phyloP scores from a whole-genome alignment of 1,284 basidiomycete species.

The Gymnopus androsaceus region DNA sequence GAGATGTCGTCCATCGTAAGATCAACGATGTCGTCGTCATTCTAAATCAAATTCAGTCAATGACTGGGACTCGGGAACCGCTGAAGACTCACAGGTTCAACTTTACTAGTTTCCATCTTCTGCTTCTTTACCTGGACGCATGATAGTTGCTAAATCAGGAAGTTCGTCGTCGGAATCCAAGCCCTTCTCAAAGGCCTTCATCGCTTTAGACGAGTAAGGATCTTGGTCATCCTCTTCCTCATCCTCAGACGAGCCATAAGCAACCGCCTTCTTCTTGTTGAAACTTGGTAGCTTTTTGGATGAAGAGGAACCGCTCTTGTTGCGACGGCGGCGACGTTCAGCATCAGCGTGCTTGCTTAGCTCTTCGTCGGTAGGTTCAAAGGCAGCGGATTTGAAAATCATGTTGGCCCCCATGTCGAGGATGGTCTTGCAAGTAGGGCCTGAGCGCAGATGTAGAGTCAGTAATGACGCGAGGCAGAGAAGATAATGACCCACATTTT shows the following conservation, averaged over 20 bases:
- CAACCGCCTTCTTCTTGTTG: constrained; percentile 17
- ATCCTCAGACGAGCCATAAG: constrained; percentile 22
- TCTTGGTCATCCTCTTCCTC: constrained; percentile 18
- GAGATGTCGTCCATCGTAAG: constrained; percentile 30
- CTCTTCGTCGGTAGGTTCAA: constrained; percentile 38
- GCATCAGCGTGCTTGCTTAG: constrained; percentile 29
- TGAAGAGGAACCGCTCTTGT: constrained; percentile 19
- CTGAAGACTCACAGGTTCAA: constrained; percentile 15
- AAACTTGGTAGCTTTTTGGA: background rate
- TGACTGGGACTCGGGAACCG: background rate
- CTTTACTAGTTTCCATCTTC: constrained; percentile 20
- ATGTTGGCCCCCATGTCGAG: constrained; percentile 9
- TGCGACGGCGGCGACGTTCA: constrained; percentile 23
- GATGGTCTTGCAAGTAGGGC: constrained; percentile 14
- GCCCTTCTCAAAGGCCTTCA: constrained; percentile 29
- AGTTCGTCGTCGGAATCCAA: constrained; percentile 50
- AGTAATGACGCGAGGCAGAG: too few relatives aligned
- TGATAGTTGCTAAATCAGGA: constrained; percentile 42
- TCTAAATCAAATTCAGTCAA: background rate
- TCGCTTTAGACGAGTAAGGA: background rate
- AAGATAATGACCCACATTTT: constrained; percentile 47
- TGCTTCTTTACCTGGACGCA: constrained; percentile 27
- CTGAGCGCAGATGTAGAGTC: constrained; percentile 1
- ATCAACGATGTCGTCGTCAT: constrained; percentile 26
- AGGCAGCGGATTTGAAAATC: constrained; percentile 13